Evolutionary conservation across 108 stramenopile genomes (phyloP), one percentile per base, ranked within the genome.

Genomic region (Tribonema minus): DNA sequence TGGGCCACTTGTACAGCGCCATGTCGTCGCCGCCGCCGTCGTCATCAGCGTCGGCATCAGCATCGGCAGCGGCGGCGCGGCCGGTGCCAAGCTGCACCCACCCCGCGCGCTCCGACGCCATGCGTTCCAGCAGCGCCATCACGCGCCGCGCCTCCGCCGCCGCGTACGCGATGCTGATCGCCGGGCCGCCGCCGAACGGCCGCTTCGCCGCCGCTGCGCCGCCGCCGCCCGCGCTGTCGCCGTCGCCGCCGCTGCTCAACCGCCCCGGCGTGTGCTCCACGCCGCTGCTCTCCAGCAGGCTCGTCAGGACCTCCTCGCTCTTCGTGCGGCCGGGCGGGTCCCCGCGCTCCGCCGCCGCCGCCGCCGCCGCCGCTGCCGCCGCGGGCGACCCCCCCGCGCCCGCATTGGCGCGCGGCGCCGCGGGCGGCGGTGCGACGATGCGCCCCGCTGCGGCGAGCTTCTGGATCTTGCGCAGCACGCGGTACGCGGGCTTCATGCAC

Each of bases 401-500:
- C 15, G 15, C 20, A 9, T 54, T 54, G 9, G 46, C 46, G 20
- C 46, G 9, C n/a, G n/a, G n/a, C n/a, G n/a, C n/a, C n/a, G n/a
- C n/a, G n/a, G n/a, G n/a, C n/a, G n/a, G n/a, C n/a, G n/a, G n/a
- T n/a, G n/a, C n/a, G n/a, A n/a, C n/a, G n/a, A n/a, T n/a, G 9
- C 46, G 9, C 15, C 46, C 46, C 9, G 46, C 46, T 15, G 46
- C 46, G 20, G 46, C 46, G 15, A 54, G 9, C 46, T 54, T 54
- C 46, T 54, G 46, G 15, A 76, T 60, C 74, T 76, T 65, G 4
- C 74, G 40, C 64, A 76, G 40, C 64, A 76, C 74, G 34, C 74
- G 41, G 64, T 76, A 76, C 35, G 74, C 74, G 3, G 74, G 74
- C 64, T 76, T 76, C 74, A 61, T 76, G 74, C 74, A 76, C 39